Base-by-base conservation (phyloP, 192 early-diverging fungal genomes). In the Phlyctochytrium arcticum region DNA sequence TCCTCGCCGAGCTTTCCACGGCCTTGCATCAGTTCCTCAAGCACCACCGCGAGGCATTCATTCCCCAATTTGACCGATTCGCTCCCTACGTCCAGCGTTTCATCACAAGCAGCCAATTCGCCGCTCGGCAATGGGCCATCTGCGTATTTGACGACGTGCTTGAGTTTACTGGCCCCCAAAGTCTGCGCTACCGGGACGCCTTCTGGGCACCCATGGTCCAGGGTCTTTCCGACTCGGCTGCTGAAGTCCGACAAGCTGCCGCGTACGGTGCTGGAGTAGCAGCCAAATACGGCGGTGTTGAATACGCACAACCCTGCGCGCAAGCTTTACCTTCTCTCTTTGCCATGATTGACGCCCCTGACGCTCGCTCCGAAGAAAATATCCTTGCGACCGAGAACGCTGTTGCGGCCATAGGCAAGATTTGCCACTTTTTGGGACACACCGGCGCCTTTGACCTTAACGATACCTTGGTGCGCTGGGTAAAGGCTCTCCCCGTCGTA, bases 211-310 rank as follows among this genome's bases (percentile, higher is more conserved):
- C 65, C 36, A 72, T 93, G 72, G 67, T 85, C 4, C 69, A 75
- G 34, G 77, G 80, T 23, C 35, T 92, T n/a, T 73, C 75, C 15
- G 81, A 85, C 60, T 54, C 72, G 33, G 71, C 75, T 48, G 64
- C 79, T 0, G 92, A 98, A 57, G 84, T 99, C 36, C 87, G 94
- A 9, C 97, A 99, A 82, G 88, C 93, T 6, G 89, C 95, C 9
- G 89, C 92, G 15, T 99, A 95, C 74, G 94, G 93, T 63, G 74
- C 98, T 21, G 96, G 96, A 33, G 79, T 96, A n/a, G 87, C 88
- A 62, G 97, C 89, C 33, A 80, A 92, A 72, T 90, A 84, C 63
- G 96, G 95, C 55, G 95, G 94, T 17, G 78, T 86, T 5, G 79
- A 83, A 33, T 97, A 92, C 69, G 82, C 86, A 5, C 88, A 86